Base-by-base conservation (phyloP, 164 flowering plant genomes). In the Platanus orientalis region DNA sequence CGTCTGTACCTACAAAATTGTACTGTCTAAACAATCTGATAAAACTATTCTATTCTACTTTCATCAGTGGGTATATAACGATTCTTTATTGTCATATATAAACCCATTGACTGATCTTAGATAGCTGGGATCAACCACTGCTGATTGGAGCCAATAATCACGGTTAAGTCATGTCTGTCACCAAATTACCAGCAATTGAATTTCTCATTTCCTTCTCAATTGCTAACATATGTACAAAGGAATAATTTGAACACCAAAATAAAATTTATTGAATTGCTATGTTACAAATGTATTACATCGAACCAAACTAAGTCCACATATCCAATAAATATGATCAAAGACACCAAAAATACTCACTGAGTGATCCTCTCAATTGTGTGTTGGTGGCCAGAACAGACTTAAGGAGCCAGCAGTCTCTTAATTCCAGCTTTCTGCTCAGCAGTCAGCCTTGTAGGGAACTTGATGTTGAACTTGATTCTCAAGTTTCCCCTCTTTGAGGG, bases 391-490 rank as follows among this genome's bases (percentile, higher is more conserved):
- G 47, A 45, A 4, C 2, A 16, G 20, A 45, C 54, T 73, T 55
- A 76, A 2, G 74, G 67, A 45, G 63, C 64, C 56, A 83, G 51
- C 16, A 83, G 73, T 57, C 75, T 83, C 74, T 73, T 85, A 62
- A 85, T 71, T 24, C 90, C 90, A 11, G 83, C 66, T 65, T 85
- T 87, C 79, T 85, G 94, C 29, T 82, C 90, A 0, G 78, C 28
- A 0, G 82, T 82, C 30, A 87, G 61, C 75, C 85, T 80, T 0
- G 82, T 49, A 1, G 94, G 94, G 47, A 82, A 89, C 60, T 80
- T 81, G 71, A 85, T 75, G 51, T 82, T 64, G 67, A 89, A 87
- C 65, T 89, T 89, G 74, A 89, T 85, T 60, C 88, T 81, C 64
- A 89, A 61, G 70, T 85, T 85, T 0, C 96, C 96, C 58, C 58